Conservation (phyloP, 2,329 filamentous ascomycete genomes). For the Claviceps sp. region DNA sequence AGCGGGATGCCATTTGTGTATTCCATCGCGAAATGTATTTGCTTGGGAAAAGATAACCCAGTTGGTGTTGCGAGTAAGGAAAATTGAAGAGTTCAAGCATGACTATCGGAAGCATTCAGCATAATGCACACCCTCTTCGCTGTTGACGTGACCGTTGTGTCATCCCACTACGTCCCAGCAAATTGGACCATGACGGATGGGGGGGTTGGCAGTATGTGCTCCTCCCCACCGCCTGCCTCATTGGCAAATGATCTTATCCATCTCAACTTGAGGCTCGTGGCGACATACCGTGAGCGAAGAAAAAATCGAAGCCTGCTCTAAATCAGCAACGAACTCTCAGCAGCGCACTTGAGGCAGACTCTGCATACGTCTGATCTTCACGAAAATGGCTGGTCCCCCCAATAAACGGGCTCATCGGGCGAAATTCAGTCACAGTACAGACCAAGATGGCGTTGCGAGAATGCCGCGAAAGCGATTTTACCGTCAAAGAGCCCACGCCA, state of each 20-base stretch:
- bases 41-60: background rate
- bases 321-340: background rate
- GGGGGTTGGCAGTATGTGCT: background rate
- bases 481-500: conserved; percentile 89
- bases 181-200: background rate
- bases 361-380: background rate
- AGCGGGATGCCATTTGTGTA: background rate
- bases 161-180: no score
- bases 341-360: background rate
- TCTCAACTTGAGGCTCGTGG: background rate
- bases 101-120: background rate
- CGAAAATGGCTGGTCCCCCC: conserved; percentile 16
- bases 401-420: conserved; percentile 54
- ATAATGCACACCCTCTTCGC: background rate
- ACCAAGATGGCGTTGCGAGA: conserved; percentile 39
- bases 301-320: background rate
- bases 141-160: background rate
- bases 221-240: conserved; percentile 9
- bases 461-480: conserved; percentile 94
- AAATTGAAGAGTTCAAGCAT: background rate
- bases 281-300: no score
- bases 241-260: background rate
- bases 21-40: background rate
- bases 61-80: background rate
- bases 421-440: conserved; percentile 45